phyloP scores from a whole-genome alignment of 495 filamentous ascomycete species.

The Hypoxylon fragiforme region DNA sequence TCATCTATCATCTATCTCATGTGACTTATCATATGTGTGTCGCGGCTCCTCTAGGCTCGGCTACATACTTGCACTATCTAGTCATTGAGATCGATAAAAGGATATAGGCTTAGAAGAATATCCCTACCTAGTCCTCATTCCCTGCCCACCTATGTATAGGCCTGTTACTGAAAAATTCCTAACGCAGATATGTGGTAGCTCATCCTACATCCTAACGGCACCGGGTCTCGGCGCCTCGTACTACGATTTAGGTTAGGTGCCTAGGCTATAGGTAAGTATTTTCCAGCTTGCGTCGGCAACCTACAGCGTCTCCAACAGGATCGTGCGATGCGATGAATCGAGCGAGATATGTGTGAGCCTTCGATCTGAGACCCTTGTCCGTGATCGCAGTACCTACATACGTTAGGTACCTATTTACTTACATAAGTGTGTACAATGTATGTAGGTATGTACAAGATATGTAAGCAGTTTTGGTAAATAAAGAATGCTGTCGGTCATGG shows the following conservation, averaged over 20 bases:
- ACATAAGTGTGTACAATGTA: not conserved
- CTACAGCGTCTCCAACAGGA: conserved; percentile 3
- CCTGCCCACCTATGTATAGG: too few relatives aligned
- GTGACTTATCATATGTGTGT: conserved; percentile 19
- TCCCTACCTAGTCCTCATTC: too few relatives aligned
- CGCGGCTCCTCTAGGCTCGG: conserved; percentile 5
- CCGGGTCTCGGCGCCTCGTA: conserved; percentile 20
- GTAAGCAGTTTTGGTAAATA: not conserved
- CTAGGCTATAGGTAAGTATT: too few relatives aligned
- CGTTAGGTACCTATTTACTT: not conserved
- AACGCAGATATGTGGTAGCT: too few relatives aligned
- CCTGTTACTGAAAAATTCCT: too few relatives aligned
- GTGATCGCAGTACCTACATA: not conserved
- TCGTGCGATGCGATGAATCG: conserved; percentile 1
- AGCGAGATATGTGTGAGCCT: conserved; percentile 1
- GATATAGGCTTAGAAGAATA: too few relatives aligned
- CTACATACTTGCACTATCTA: conserved; percentile 3
- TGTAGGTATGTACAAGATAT: not conserved
- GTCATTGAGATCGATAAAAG: not conserved
- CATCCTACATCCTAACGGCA: not conserved
- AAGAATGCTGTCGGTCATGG: not conserved
- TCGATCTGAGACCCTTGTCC: not conserved
- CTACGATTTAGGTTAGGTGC: not conserved
- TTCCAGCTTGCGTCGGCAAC: conserved; percentile 9
- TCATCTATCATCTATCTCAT: too few relatives aligned